phyloP scores from a whole-genome alignment of 2,329 filamentous ascomycete genomes.

The Neofusicoccum parvum region DNA sequence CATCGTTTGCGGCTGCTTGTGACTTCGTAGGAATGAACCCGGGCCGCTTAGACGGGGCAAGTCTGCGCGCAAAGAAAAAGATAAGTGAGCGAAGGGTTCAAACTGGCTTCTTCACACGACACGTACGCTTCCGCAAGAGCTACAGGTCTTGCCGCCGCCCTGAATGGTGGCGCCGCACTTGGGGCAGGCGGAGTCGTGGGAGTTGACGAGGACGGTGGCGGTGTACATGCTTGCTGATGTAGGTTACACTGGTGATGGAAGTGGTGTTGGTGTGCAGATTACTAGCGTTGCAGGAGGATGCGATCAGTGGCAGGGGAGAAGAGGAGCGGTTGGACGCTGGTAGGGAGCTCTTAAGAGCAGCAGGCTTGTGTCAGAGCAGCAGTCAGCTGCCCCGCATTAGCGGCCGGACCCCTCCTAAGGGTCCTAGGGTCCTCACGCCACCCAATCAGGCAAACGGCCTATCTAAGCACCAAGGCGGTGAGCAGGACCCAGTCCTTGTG shows the following conservation, averaged over 20 bases:
- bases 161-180: conserved; percentile 40
- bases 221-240: conserved; percentile 7
- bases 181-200: conserved; percentile 38
- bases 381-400: conserved; percentile 21
- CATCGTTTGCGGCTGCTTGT: not conserved
- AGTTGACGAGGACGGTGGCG: conserved; percentile 33
- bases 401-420: conserved; percentile 4
- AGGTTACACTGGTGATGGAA: not conserved
- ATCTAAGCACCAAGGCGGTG: conserved; percentile 21
- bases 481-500: not conserved
- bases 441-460: conserved; percentile 19
- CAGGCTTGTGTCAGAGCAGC: conserved; percentile 8
- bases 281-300: not conserved
- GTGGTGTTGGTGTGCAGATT: not conserved
- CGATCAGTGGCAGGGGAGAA: not conserved
- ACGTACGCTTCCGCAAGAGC: conserved; percentile 42
- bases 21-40: not conserved
- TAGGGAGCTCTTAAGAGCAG: conserved; percentile 1
- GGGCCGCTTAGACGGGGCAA: conserved; percentile 14
- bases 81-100: not conserved
- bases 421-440: conserved; percentile 14
- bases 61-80: not conserved
- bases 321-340: not conserved
- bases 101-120: not conserved
- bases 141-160: conserved; percentile 38